Percentiles rank a stretch among this genome's conserved stretches.
Evolutionary conservation across 495 filamentous ascomycete species (phyloP).

Genomic region (Xylaria longipes): DNA sequence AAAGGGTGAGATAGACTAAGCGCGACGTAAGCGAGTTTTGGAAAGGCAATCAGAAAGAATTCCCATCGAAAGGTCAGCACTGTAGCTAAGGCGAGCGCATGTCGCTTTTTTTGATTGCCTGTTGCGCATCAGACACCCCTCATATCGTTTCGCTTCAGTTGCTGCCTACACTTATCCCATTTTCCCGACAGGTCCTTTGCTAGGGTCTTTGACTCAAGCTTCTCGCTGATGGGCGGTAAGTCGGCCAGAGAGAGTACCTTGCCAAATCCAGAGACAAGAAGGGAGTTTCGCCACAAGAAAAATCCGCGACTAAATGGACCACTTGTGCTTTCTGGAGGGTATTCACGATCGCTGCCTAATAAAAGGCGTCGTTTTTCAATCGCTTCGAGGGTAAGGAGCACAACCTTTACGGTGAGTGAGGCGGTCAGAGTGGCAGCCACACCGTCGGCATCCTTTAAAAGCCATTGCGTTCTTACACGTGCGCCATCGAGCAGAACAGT

Average conservation of each 20-base stretch:
- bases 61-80: constrained; percentile 25
- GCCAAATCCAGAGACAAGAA: constrained; percentile 43
- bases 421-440: constrained; percentile 34
- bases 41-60: constrained; percentile 29
- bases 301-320: constrained; percentile 42
- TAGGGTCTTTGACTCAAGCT: constrained; percentile 49
- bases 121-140: neutral
- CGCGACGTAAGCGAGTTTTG: constrained; percentile 32
- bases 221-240: constrained; percentile 53
- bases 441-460: constrained; percentile 25
- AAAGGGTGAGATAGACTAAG: constrained; percentile 37
- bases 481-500: constrained; percentile 62
- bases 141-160: neutral
- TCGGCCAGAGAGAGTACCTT: constrained; percentile 41
- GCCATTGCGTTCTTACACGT: constrained; percentile 52
- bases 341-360: constrained; percentile 43
- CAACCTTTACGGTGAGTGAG: constrained; percentile 36
- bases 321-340: constrained; percentile 44
- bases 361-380: constrained; percentile 58
- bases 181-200: constrained; percentile 40
- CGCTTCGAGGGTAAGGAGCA: constrained; percentile 58
- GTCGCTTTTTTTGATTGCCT: constrained; percentile 23
- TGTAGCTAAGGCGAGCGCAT: constrained; percentile 26
- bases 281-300: constrained; percentile 50
- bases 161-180: constrained; percentile 40